Conservation (phyloP, 208 protist genomes). For the Tritrichomonas foetus region DNA sequence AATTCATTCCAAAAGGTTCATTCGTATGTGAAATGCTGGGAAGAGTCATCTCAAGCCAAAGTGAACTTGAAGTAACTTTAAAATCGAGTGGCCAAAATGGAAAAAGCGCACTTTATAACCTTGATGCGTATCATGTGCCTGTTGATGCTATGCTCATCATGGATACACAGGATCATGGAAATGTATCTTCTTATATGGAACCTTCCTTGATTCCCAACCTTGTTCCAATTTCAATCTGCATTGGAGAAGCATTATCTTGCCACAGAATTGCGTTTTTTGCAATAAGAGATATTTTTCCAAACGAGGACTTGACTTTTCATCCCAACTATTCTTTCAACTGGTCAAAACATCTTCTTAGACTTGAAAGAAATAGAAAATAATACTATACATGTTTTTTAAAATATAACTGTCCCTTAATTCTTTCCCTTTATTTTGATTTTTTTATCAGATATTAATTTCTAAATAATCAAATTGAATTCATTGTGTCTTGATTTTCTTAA, state of each 20-base stretch:
- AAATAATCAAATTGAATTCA: no score
- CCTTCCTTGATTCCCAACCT: conserved; percentile 52
- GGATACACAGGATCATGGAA: conserved; percentile 45
- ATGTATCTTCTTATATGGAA: conserved; percentile 48
- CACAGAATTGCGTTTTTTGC: conserved; percentile 31
- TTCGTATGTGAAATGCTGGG: conserved; percentile 56
- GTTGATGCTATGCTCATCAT: background rate
- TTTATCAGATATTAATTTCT: no score
- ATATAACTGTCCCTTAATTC: no score
- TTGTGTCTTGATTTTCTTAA: no score
- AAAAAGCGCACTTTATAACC: conserved; percentile 41
- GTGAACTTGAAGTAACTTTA: background rate
- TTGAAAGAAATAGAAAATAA: no score
- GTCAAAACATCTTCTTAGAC: no score
- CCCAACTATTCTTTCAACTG: no score
- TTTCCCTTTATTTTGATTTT: no score
- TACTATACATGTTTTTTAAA: no score
- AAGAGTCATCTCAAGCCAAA: conserved; percentile 47
- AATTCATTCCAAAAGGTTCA: conserved; percentile 40
- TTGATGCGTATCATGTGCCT: background rate
- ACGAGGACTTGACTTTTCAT: conserved; percentile 6
- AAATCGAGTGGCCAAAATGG: conserved; percentile 38
- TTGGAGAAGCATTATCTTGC: background rate
- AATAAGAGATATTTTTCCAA: conserved; percentile 12
- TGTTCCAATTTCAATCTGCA: background rate